Base-by-base conservation (phyloP, 2,329 filamentous ascomycete genomes). In the Arthrobotrys sinensis region DNA sequence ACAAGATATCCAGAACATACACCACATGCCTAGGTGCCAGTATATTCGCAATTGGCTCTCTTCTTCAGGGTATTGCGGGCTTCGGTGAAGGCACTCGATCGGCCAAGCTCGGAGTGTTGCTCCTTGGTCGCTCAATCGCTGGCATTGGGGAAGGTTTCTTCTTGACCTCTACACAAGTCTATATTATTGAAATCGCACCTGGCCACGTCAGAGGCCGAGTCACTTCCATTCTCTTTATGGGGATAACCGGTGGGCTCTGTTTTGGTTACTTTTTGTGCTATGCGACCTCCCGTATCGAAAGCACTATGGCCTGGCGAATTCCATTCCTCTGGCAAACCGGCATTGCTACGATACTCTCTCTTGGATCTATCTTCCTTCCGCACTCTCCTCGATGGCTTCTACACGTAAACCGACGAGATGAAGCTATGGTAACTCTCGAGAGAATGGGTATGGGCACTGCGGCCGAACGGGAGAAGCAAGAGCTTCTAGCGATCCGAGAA, bases 171-270 rank as follows among this genome's bases (percentile, higher is more conserved):
- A 82, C 88, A 24, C 85, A 86, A 8, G 88, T 90, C 2, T 89
- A 90, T 79, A 88, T 91, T 28, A 88, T 87, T 71, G 90, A 91
- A 82, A 89, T 91, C 14, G 87, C 89, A 0, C 89, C 89, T 0
- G 83, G 86, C 0, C 83, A 83, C 3, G 82, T 84, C 3, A 84
- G 89, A 32, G 89, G 89, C 0, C 83, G 85, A 0, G 81, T 91
- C 1, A 86, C 87, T 0, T 86, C 87, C 0, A 82, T 87, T 3
- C 87, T 88, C 0, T 89, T 90, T 79, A 84, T 90, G 60, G 81
- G 88, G 52, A 85, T 85, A 2, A 87, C 86, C 0, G 60, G 86
- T 0, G 89, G 88, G 0, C 82, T 90, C 1, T 86, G 87, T 8
- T 55, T 85, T 0, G 90, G 89, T 0, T 91, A 89, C 80, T 91